Evolutionary conservation across 306 rosid species (phyloP).

Genomic region (Vigna angularis): DNA sequence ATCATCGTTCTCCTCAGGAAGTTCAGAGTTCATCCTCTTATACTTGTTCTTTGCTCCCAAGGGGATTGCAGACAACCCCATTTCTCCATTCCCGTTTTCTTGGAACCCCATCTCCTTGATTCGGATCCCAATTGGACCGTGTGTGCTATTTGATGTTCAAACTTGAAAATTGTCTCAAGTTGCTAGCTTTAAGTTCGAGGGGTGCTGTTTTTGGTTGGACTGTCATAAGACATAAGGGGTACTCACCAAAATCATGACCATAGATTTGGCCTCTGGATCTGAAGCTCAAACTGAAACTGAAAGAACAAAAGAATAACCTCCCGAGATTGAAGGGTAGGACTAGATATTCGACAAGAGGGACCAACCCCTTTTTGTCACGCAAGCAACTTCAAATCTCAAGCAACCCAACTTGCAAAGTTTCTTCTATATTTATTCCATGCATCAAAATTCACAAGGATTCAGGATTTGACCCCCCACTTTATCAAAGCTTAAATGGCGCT

Average conservation of each 20-base stretch:
- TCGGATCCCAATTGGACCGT: constrained; percentile 12
- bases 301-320: background rate
- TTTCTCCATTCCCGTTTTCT: constrained; percentile 70
- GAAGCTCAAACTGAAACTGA: constrained; percentile 36
- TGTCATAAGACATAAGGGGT: constrained; percentile 28
- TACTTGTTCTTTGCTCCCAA: constrained; percentile 83
- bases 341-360: constrained; percentile 44
- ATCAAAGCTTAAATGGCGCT: constrained; percentile 52
- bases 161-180: constrained; percentile 12
- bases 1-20: constrained; percentile 58
- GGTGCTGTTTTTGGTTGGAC: constrained; percentile 32
- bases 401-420: constrained; percentile 41
- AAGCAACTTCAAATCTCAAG: constrained; percentile 42
- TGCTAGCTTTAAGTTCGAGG: constrained; percentile 5
- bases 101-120: constrained; percentile 63
- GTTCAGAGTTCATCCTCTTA: constrained; percentile 73
- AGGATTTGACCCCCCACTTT: constrained; percentile 48
- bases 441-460: constrained; percentile 17
- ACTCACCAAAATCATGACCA: constrained; percentile 28
- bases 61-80: constrained; percentile 69
- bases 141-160: background rate
- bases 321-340: constrained; percentile 37
- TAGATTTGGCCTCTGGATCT: constrained; percentile 58
- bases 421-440: constrained; percentile 15
- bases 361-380: constrained; percentile 46